Conservation (phyloP, 805 yeast species). For the Starmerella geochares region DNA sequence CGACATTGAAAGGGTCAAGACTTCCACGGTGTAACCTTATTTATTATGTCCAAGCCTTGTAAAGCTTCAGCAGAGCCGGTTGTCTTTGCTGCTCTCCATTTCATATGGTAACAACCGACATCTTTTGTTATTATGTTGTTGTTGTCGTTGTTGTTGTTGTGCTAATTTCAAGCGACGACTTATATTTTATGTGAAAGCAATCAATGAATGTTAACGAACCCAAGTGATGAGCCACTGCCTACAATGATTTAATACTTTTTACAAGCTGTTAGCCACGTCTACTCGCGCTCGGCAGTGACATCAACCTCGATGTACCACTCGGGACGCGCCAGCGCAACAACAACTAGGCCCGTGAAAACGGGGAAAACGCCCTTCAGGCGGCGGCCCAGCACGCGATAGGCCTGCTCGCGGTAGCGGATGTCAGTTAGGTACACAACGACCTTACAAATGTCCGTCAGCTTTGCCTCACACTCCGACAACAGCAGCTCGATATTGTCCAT, state of each 20-base stretch:
- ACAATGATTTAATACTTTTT: no score
- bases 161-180: no score
- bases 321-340: conserved; percentile 22
- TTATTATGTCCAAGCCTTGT: no score
- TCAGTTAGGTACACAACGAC: conserved; percentile 23
- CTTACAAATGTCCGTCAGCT: conserved; percentile 21
- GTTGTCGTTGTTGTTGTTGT: no score
- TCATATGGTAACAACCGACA: no score
- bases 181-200: no score
- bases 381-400: conserved; percentile 20
- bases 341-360: conserved; percentile 22
- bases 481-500: conserved; percentile 22
- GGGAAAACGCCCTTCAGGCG: conserved; percentile 24
- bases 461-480: conserved; percentile 16
- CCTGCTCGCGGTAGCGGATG: conserved; percentile 20
- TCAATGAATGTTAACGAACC: no score
- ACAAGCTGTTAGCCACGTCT: no score
- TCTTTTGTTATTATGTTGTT: no score
- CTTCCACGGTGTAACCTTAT: not conserved
- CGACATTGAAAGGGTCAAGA: not conserved
- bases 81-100: no score
- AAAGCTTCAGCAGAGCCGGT: no score
- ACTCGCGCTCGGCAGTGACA: conserved; percentile 20
- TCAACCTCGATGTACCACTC: conserved; percentile 24
- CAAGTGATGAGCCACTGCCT: no score